Base-by-base conservation (phyloP, 805 yeast species). In the Limtongia smithiae region DNA sequence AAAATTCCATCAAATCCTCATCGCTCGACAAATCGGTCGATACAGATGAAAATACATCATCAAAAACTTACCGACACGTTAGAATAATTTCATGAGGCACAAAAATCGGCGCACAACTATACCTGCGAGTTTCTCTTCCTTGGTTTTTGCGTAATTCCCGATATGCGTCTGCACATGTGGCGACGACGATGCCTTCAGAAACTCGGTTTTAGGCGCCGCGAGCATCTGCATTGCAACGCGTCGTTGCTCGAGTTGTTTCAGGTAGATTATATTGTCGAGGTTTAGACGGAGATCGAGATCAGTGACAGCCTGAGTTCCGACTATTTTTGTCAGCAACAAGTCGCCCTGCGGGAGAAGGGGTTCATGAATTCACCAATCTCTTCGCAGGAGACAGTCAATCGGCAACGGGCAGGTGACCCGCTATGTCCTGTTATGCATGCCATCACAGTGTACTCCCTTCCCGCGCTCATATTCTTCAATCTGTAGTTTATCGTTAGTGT, bases 341-440 rank as follows among this genome's bases (percentile, higher is more conserved):
- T n/a, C n/a, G n/a, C n/a, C n/a, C n/a, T n/a, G n/a, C n/a, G n/a
- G n/a, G n/a, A n/a, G n/a, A n/a, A n/a, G n/a, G n/a, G 7, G n/a
- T 32, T 12, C 7, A 32, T 32, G n/a, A 12, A 6, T 32, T 32
- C 18, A 49, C 53, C 53, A n/a, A 49, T 14, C 27, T 50, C 47
- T 24, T 50, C 55, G 18, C 51, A 50, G 12, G 55, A 43, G 25
- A 46, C 55, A 1, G 45, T 28, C 12, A 48, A 15, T 18, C 31
- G 21, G 35, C 48, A 39, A 21, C 34, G 37, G 15, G 31, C 24
- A 3, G 39, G 38, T 3, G 34, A 18, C 30, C 45, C 41, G n/a
- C 41, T 32, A 28, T 28, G 33, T 18, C 27, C n/a, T 21, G 32
- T 20, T 8, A 50, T 20, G 17, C 4, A 11, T 4, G 33, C 47